Percentiles rank a stretch among this genome's conserved stretches.
These are phyloP conservation scores for Vaccinium corymbosum DNA, from an alignment of 148 eudicot genomes.

Conservation along the genomic window DNA sequence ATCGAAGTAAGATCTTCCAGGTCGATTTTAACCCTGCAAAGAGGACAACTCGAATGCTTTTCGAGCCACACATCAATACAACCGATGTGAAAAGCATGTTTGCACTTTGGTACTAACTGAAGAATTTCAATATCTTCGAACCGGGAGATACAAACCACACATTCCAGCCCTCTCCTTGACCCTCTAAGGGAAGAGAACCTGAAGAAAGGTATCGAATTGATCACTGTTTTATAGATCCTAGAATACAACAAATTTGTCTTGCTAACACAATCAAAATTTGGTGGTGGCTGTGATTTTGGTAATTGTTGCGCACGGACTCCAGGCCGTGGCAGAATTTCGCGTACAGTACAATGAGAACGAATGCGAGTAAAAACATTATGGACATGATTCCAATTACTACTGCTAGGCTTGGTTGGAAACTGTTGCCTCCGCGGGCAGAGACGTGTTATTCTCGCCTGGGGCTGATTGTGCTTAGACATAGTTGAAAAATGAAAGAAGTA, in stretches of 20 bases:
- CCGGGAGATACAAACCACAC: neutral
- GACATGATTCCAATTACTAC: neutral
- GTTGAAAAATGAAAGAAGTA: too few relatives aligned
- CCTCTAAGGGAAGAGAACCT: neutral
- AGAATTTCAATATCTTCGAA: neutral
- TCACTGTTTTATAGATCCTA: neutral
- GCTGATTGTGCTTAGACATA: neutral
- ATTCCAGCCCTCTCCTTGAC: neutral
- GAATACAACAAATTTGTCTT: neutral
- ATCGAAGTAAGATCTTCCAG: neutral
- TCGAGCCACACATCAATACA: neutral
- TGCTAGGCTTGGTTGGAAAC: neutral
- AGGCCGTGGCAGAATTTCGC: neutral
- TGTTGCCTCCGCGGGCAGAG: neutral
- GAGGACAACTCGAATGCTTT: neutral
- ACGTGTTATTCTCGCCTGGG: neutral
- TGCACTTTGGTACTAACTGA: neutral
- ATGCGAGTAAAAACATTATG: neutral
- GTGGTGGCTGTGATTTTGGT: neutral
- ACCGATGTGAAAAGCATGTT: neutral
- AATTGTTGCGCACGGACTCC: neutral
- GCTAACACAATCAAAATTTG: too few relatives aligned
- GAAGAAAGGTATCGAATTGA: neutral
- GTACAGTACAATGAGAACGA: neutral
- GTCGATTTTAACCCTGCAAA: neutral